Evolutionary conservation across 2,329 filamentous ascomycete genomes (phyloP), one percentile per base, ranked within the genome.

Genomic region (Talaromyces sp.): DNA sequence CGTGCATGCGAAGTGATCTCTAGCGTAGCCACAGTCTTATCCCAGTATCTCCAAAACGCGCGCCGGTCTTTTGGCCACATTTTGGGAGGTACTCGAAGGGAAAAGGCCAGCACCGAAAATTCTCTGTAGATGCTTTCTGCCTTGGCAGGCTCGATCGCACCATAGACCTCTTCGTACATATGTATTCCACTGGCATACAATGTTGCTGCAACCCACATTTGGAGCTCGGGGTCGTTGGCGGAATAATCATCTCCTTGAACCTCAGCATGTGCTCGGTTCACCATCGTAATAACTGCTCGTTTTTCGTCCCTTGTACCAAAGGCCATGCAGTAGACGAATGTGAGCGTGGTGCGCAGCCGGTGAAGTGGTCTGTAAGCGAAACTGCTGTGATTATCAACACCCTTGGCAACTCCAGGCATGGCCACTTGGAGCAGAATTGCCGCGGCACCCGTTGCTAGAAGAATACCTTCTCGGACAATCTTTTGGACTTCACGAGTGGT

Each of bases 391-490:
- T 71, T 64, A 61, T 72, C 66, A 29, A 74, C 73, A 21, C 75
- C 75, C 31, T 70, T 70, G 9, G 68, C 75, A 6, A 78, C 70
- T 6, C 70, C 72, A 0, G 76, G 74, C 55, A 75, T 71, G 31
- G 76, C 74, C 14, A 77, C 71, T 58, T 78, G 76, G 9, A 77
- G 69, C 2, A 78, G 67, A 54, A 78, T 75, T 24, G 76, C 74
- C 4, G 66, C 69, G 0, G 70, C 74, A 2, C 72, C 73, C 11
- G 70, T 72, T n/a, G 70, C 72, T 41, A 76, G 66, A 8, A 76
- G 58, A 43, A 76, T 71, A 31, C 64, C 71, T 61, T 77, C 72
- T 46, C 67, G 69, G 14, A 75, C 67, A 43, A 77, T 67, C 31
- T 69, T 67, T 35, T 70, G 68, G 29, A 75, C 64, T 27, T 69